Evolutionary conservation across 345 rosid species (phyloP).

Genomic region (Viola odorata): DNA sequence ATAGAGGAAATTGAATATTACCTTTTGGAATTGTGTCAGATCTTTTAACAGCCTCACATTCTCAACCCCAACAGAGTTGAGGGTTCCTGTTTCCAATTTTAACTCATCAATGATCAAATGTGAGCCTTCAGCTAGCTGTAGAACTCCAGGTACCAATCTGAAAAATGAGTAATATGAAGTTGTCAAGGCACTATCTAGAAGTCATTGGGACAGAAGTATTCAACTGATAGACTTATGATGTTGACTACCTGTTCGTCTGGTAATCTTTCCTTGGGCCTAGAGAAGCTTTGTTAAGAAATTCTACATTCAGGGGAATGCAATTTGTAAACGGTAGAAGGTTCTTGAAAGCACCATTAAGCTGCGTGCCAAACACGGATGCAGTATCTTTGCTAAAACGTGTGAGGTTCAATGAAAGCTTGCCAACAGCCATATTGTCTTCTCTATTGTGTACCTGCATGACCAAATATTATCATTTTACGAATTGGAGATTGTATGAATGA

Average conservation of each 20-base stretch:
- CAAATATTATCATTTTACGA: neutral
- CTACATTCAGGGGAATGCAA: slow-evolving; percentile 54
- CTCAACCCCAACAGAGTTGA: slow-evolving; percentile 70
- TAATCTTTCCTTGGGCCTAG: slow-evolving; percentile 88
- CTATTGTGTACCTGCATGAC: slow-evolving; percentile 65
- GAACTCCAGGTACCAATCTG: slow-evolving; percentile 66
- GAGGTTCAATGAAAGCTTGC: slow-evolving; percentile 81
- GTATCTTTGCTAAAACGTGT: slow-evolving; percentile 60
- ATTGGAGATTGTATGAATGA: neutral
- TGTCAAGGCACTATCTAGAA: neutral
- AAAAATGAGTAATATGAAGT: slow-evolving; percentile 12
- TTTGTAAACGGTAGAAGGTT: slow-evolving; percentile 68
- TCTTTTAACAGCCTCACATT: slow-evolving; percentile 64
- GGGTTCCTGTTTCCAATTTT: slow-evolving; percentile 64
- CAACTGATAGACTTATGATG: neutral
- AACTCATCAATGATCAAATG: slow-evolving; percentile 81
- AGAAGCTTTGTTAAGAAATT: slow-evolving; percentile 58
- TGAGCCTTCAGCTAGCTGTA: slow-evolving; percentile 78
- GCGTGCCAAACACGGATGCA: slow-evolving; percentile 52
- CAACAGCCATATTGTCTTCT: slow-evolving; percentile 72
- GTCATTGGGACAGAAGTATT: neutral
- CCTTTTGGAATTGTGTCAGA: slow-evolving; percentile 72
- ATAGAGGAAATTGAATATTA: slow-evolving; percentile 17
- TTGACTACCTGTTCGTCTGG: slow-evolving; percentile 49
- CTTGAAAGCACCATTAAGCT: slow-evolving; percentile 40